Conservation (phyloP, 2,329 filamentous ascomycete genomes). For the Fusarium sp. region DNA sequence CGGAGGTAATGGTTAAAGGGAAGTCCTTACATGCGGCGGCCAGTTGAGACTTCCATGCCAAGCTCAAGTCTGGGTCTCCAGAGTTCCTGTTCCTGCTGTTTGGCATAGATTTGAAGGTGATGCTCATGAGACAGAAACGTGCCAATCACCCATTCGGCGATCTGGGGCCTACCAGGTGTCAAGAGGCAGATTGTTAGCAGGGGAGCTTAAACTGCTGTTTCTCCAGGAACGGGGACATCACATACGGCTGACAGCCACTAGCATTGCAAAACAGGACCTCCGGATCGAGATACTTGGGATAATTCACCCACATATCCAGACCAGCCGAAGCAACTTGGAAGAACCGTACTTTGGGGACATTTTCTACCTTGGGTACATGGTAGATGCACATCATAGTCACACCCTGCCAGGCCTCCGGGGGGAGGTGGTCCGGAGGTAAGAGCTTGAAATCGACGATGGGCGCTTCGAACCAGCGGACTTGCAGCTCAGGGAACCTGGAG, state of each 20-base stretch:
- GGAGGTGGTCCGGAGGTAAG: slow-evolving; percentile 46
- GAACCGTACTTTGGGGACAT: slow-evolving; percentile 57
- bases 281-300: slow-evolving; percentile 54
- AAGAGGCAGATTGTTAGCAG: background rate
- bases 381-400: slow-evolving; percentile 59
- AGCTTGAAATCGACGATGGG: slow-evolving; percentile 34
- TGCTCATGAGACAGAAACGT: slow-evolving; percentile 54
- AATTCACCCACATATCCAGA: slow-evolving; percentile 58
- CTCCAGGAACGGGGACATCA: slow-evolving; percentile 11
- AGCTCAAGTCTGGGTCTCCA: slow-evolving; percentile 47
- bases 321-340: slow-evolving; percentile 64
- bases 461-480: slow-evolving; percentile 54
- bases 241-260: slow-evolving; percentile 61
- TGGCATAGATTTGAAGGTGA: slow-evolving; percentile 50
- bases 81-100: slow-evolving; percentile 48
- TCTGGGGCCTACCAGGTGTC: slow-evolving; percentile 51
- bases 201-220: too few species aligned
- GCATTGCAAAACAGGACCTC: slow-evolving; percentile 58
- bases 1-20: background rate
- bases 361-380: slow-evolving; percentile 50
- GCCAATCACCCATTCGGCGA: slow-evolving; percentile 60
- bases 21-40: slow-evolving; percentile 53
- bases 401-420: slow-evolving; percentile 54
- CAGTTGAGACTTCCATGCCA: slow-evolving; percentile 52
- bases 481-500: slow-evolving; percentile 56